Evolutionary conservation across 768 basidiomycete genomes (phyloP), one percentile per base, ranked within the genome.

Genomic region (Pisolithus marmoratus): DNA sequence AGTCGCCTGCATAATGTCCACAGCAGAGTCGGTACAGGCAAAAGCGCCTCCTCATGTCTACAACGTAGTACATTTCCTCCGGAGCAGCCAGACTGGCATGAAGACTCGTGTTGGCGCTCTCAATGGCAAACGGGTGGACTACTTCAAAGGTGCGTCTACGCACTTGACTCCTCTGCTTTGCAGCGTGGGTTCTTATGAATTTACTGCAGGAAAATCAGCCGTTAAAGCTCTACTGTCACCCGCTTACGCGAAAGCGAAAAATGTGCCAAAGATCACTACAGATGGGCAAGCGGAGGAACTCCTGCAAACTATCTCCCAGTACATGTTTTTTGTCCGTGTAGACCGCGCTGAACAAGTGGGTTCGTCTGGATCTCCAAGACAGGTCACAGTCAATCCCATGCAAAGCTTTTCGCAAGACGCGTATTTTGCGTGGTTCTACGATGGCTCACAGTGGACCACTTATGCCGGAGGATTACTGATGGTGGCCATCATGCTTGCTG

Each of bases 361-460:
- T 17, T 76, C 82, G 8, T 76, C 85, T 1, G 77, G 84, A 1
- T 78, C 81, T 6, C 87, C 90, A 17, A 92, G 92, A 36, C 94
- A 91, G 26, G 58, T 70, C 53, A 49, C 57, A 57, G 79, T 99
- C 63, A 85, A 85, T 52, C 86, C 81, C 47, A 85, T 91, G 69
- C 89, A 92, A 61, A 71, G 77, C 53, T 94, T 96, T 68, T 70
- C 74, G n/a, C 72, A 80, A 7, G 82, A 88, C 20, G 84, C 86
- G 46, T 93, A 94, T 72, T 98, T 90, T 68, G 94, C 88, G 26
- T 99, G 95, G 95, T 92, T 98, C 70, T 91, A 94, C 68, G 91
- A 94, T 54, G 90, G 92, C 40, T 90, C 90, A 14, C 94, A 95
- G 62, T 85, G 92, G 82, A 90, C 87, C 59, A 94, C 90, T 7